A percentile compares a stretch with the other conserved stretches of the same genome.
Evolutionary conservation across 129 eudicot genomes (phyloP).

Genomic region (Flaveria brownii): DNA sequence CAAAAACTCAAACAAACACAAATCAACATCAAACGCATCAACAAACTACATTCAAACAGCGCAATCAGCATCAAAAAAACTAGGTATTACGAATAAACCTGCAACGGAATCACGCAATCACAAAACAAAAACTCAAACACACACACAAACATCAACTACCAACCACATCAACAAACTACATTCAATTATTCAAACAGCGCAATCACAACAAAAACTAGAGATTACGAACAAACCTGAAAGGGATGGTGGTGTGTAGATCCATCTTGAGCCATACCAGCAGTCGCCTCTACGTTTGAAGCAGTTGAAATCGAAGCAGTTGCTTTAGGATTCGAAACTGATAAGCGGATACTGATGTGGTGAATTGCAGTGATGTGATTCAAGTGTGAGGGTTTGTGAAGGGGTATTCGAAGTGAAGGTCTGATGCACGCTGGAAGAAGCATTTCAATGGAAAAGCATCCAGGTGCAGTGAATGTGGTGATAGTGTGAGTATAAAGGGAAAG

Average conservation of each 20-base stretch:
- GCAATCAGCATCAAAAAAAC: not conserved
- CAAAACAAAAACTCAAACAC: too few relatives aligned
- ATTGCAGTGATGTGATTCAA: slow-evolving; percentile 1
- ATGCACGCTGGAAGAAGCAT: slow-evolving; percentile 32
- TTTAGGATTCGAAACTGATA: not conserved
- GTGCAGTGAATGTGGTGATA: slow-evolving; percentile 24
- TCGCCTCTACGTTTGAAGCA: slow-evolving; percentile 24
- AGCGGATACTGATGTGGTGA: not conserved
- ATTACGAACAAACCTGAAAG: slow-evolving; percentile 24
- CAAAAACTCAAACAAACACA: not conserved
- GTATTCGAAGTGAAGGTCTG: slow-evolving; percentile 30
- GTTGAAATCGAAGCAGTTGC: slow-evolving; percentile 35
- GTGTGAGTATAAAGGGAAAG: not conserved
- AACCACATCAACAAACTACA: not conserved
- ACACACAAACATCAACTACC: not conserved
- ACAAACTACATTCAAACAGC: not conserved
- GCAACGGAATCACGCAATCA: too few relatives aligned
- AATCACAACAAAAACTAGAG: not conserved
- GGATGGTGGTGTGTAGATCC: slow-evolving; percentile 21
- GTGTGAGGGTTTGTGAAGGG: slow-evolving; percentile 33
- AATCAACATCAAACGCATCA: not conserved
- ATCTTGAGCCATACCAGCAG: slow-evolving; percentile 32
- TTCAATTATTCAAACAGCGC: not conserved
- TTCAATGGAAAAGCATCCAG: slow-evolving; percentile 15
- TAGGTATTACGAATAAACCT: too few relatives aligned